phyloP scores from a whole-genome alignment of 2,329 filamentous ascomycete species.

The Madurella mycetomatis region DNA sequence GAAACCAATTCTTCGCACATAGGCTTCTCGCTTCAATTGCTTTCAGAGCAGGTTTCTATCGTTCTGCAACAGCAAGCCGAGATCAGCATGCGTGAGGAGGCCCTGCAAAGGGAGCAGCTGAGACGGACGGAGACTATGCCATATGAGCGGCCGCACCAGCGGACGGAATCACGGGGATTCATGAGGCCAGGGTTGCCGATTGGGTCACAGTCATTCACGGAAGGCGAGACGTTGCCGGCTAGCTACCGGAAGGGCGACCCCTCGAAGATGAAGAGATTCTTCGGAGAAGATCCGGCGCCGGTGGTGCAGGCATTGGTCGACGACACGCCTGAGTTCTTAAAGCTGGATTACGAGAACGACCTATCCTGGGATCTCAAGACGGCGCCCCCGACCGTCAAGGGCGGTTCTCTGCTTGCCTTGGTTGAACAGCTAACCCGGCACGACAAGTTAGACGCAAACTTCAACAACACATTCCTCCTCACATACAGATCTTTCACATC shows the following conservation, averaged over 20 bases:
- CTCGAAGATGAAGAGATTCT: conserved; percentile 62
- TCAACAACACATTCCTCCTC: conserved; percentile 96
- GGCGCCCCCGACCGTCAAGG: conserved; percentile 73
- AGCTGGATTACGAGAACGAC: conserved; percentile 81
- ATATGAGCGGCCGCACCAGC: conserved; percentile 51
- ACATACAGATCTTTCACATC: conserved; percentile 95
- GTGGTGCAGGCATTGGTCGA: conserved; percentile 49
- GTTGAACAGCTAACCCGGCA: conserved; percentile 95
- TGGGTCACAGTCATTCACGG: conserved; percentile 59
- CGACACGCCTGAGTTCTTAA: conserved; percentile 78
- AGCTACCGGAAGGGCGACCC: conserved; percentile 56
- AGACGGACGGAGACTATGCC: conserved; percentile 56
- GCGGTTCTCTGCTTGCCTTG: conserved; percentile 80
- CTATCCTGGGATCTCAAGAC: conserved; percentile 83
- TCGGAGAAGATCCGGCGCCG: conserved; percentile 59
- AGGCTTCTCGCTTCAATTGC: conserved; percentile 78
- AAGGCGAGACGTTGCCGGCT: conserved; percentile 50
- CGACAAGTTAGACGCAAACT: conserved; percentile 89
- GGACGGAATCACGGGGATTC: conserved; percentile 53
- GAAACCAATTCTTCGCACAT: conserved; percentile 85
- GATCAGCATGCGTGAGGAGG: conserved; percentile 41
- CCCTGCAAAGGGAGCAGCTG: conserved; percentile 46
- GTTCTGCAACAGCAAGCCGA: conserved; percentile 48
- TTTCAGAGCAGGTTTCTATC: conserved; percentile 73
- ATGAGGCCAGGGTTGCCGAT: conserved; percentile 44